Evolutionary conservation across 805 yeast species (phyloP).

Genomic region (Cyberlindnera lachancei): DNA sequence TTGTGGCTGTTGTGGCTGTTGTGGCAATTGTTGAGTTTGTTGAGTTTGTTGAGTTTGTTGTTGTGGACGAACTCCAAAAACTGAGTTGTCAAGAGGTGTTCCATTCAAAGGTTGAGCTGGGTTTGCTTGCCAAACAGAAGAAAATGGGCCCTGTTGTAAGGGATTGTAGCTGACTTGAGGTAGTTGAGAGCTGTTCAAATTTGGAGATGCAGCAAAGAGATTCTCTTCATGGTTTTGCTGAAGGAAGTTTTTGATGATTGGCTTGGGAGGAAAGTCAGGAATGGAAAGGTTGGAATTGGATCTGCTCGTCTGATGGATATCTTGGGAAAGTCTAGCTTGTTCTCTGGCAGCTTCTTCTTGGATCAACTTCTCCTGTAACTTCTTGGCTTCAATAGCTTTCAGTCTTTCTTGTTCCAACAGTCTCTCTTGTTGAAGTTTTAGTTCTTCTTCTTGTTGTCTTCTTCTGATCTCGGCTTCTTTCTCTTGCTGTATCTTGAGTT

Average conservation of each 20-base stretch:
- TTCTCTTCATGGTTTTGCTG: conserved; percentile 3
- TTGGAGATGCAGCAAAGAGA: conserved; percentile 5
- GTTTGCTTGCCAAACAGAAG: background rate
- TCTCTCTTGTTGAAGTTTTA: conserved; percentile 1
- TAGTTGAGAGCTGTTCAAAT: conserved; percentile 1
- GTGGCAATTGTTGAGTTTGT: background rate
- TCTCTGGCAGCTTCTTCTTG: conserved; percentile 1
- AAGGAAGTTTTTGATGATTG: too few relatives aligned
- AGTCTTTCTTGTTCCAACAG: background rate
- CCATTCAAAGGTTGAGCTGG: too few relatives aligned
- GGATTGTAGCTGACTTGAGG: background rate
- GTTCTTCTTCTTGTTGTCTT: conserved; percentile 1
- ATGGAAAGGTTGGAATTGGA: conserved; percentile 3
- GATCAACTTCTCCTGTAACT: conserved; percentile 2
- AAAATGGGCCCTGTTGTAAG: background rate
- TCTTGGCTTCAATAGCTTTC: conserved; percentile 1
- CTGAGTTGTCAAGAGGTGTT: conserved; percentile 1
- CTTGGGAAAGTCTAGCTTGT: conserved; percentile 3
- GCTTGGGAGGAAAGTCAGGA: background rate
- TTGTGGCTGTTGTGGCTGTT: background rate
- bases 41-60: too few relatives aligned
- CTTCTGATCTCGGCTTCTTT: conserved; percentile 2
- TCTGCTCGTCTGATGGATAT: conserved; percentile 1
- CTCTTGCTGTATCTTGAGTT: conserved; percentile 1
- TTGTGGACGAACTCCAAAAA: too few relatives aligned